A percentile compares a stretch with the other conserved stretches of the same genome.
phyloP scores from a whole-genome alignment of 768 basidiomycete genomes.

The Russula virescens region DNA sequence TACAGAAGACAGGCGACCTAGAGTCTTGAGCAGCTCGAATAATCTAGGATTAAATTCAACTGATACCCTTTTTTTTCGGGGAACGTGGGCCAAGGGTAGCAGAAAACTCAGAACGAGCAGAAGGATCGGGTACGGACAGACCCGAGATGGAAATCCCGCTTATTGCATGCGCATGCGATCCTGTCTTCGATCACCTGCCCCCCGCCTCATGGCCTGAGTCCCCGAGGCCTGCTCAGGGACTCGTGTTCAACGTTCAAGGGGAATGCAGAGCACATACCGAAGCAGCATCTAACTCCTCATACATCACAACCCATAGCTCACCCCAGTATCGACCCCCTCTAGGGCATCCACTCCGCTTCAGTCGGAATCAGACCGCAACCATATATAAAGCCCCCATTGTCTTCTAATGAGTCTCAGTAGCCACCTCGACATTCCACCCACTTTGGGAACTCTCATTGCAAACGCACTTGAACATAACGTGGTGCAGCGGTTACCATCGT shows the following conservation, averaged over 20 bases:
- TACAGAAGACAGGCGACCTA: too few relatives aligned
- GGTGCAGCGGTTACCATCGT: background rate
- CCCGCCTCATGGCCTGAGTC: background rate
- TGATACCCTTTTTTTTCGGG: too few relatives aligned
- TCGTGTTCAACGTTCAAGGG: background rate
- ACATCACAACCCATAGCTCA: background rate
- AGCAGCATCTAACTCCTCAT: background rate
- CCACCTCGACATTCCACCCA: background rate
- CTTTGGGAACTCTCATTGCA: background rate
- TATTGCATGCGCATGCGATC: background rate
- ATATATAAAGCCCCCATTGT: too few relatives aligned
- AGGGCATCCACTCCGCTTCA: background rate
- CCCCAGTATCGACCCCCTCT: too few relatives aligned
- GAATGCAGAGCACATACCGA: background rate
- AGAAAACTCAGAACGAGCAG: background rate
- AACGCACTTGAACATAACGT: background rate
- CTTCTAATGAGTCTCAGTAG: background rate
- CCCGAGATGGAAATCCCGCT: background rate
- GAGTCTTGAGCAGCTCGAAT: too few relatives aligned
- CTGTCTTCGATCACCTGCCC: background rate
- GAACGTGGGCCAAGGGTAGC: background rate
- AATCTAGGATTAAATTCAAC: too few relatives aligned
- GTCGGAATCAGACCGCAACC: too few relatives aligned
- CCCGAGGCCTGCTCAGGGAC: background rate
- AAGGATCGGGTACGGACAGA: background rate